Conservation (phyloP, 345 rosid species). For the Acer yangbiense region DNA sequence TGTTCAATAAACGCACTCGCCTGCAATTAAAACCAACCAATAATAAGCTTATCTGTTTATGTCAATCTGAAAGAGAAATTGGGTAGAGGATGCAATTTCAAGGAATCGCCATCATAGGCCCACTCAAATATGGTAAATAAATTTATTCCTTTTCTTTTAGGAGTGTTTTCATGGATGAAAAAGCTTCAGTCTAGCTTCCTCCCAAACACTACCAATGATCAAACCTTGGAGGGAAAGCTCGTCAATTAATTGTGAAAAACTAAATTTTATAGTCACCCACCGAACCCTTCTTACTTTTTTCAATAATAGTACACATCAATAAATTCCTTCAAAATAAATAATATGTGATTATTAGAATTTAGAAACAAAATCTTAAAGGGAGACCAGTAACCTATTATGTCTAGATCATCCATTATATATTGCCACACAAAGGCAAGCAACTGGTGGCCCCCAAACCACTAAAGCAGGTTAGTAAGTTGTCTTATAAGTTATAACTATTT, state of each 20-base stretch:
- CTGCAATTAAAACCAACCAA: conserved; percentile 32
- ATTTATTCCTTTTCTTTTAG: not conserved
- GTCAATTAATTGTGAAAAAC: not conserved
- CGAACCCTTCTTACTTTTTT: not conserved
- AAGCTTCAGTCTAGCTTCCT: conserved; percentile 3
- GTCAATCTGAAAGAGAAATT: not conserved
- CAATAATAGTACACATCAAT: not conserved
- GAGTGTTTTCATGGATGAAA: not conserved
- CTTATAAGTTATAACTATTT: not conserved
- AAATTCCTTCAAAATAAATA: not conserved
- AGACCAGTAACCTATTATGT: not conserved
- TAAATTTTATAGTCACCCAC: not conserved
- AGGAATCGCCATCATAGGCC: not conserved
- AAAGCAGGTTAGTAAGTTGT: not conserved
- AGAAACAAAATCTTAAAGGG: not conserved
- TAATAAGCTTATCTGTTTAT: not conserved
- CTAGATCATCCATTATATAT: not conserved
- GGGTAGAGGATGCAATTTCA: not conserved
- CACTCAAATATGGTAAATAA: not conserved
- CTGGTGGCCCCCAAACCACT: not conserved
- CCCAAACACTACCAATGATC: not conserved
- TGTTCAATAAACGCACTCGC: conserved; percentile 54
- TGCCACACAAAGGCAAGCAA: not conserved
- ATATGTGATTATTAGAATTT: not conserved
- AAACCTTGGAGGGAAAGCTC: not conserved